Percentiles rank a stretch among this genome's conserved stretches.
Evolutionary conservation across 108 stramenopile species (phyloP).

Genomic region (Nitzschia putrida): DNA sequence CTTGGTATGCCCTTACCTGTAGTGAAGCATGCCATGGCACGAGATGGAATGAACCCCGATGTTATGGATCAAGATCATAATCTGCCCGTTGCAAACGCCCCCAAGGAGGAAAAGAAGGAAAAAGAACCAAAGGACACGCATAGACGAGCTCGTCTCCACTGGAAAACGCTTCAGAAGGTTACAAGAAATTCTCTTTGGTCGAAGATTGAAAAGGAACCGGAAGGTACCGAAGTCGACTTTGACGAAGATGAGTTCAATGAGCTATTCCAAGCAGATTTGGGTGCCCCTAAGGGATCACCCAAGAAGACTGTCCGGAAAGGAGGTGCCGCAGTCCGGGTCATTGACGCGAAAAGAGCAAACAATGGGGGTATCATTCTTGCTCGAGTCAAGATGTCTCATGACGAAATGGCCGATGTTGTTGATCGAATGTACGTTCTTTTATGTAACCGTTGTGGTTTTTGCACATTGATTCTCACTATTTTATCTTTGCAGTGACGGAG

Average conservation of each 20-base stretch:
- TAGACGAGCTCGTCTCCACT: slow-evolving; percentile 86
- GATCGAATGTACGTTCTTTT: slow-evolving; percentile 53
- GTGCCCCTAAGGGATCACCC: slow-evolving; percentile 5
- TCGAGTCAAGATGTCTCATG: slow-evolving; percentile 81
- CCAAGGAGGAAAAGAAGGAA: slow-evolving; percentile 41
- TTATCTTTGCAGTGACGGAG: slow-evolving; percentile 41
- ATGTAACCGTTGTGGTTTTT: not conserved
- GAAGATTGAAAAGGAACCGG: slow-evolving; percentile 68
- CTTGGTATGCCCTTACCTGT: slow-evolving; percentile 85
- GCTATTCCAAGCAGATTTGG: slow-evolving; percentile 78
- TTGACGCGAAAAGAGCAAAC: slow-evolving; percentile 89
- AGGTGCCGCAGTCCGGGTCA: slow-evolving; percentile 69
- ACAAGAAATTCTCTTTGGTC: slow-evolving; percentile 85
- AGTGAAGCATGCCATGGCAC: slow-evolving; percentile 87
- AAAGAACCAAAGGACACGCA: slow-evolving; percentile 66
- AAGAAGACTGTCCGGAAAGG: slow-evolving; percentile 16
- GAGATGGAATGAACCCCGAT: slow-evolving; percentile 75
- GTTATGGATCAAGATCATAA: slow-evolving; percentile 89
- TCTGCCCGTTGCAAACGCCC: slow-evolving; percentile 46
- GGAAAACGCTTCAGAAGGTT: slow-evolving; percentile 78
- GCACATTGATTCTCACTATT: not conserved
- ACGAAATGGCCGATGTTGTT: slow-evolving; percentile 82
- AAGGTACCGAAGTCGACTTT: slow-evolving; percentile 74
- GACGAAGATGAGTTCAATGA: slow-evolving; percentile 82
- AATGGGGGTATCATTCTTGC: slow-evolving; percentile 93